phyloP scores from a whole-genome alignment of 2,329 filamentous ascomycete genomes.

The Sporothrix curviconia region DNA sequence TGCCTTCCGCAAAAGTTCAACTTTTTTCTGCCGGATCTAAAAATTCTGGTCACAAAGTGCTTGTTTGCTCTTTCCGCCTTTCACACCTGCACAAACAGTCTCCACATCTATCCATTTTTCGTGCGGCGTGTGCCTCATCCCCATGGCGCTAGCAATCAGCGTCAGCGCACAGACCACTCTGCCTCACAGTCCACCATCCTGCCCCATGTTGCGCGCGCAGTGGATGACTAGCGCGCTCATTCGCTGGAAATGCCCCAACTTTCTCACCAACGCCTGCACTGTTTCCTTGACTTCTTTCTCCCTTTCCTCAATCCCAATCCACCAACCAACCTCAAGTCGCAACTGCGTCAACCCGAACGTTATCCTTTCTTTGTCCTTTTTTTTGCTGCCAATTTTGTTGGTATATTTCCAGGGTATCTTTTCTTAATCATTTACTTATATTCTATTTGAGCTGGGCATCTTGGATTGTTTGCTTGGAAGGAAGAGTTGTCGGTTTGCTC shows the following conservation, averaged over 20 bases:
- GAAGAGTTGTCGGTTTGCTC: neutral
- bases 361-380: neutral
- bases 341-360: neutral
- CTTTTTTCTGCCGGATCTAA: slow-evolving; percentile 15
- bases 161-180: neutral
- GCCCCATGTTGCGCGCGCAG: neutral
- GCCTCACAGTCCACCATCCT: neutral
- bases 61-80: slow-evolving; percentile 7
- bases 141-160: neutral
- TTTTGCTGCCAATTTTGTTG: too few relatives aligned
- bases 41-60: neutral
- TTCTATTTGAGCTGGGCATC: neutral
- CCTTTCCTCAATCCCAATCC: neutral
- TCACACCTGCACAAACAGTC: neutral
- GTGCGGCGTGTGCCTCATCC: neutral
- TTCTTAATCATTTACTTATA: neutral
- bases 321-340: neutral
- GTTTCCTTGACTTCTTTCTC: neutral
- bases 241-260: neutral
- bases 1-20: neutral
- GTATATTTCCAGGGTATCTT: too few relatives aligned
- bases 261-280: neutral
- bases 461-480: neutral
- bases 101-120: neutral
- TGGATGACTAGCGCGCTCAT: slow-evolving; percentile 2